phyloP scores from a whole-genome alignment of 2,329 filamentous ascomycete species.

The Fusarium irregulare region DNA sequence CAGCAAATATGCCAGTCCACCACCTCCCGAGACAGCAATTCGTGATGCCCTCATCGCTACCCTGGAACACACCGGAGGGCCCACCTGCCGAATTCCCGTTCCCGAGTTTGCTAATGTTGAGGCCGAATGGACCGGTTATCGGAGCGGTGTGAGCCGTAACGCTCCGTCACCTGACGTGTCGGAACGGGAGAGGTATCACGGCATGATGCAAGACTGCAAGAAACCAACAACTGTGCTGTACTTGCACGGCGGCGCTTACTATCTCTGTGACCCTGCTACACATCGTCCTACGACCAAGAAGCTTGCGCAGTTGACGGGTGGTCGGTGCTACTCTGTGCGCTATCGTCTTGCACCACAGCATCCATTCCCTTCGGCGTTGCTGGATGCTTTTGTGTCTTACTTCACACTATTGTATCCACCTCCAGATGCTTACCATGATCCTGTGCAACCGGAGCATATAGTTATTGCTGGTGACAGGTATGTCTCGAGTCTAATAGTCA shows the following conservation, averaged over 20 bases:
- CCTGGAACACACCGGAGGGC: constrained; percentile 54
- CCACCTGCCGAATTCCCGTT: constrained; percentile 44
- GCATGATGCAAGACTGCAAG: constrained; percentile 75
- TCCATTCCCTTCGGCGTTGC: constrained; percentile 78
- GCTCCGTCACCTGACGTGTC: constrained; percentile 65
- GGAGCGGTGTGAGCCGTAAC: constrained; percentile 63
- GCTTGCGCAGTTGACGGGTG: constrained; percentile 73
- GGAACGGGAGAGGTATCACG: constrained; percentile 72
- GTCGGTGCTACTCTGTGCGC: constrained; percentile 76
- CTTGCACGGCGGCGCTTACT: constrained; percentile 82
- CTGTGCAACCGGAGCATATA: constrained; percentile 73
- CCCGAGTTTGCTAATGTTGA: constrained; percentile 69
- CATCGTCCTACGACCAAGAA: constrained; percentile 69
- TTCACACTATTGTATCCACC: constrained; percentile 79
- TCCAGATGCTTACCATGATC: constrained; percentile 71
- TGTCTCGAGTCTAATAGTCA: constrained; percentile 5
- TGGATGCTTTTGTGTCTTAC: constrained; percentile 80
- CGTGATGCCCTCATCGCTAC: constrained; percentile 68
- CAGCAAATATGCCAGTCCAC: constrained; percentile 72
- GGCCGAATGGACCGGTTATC: constrained; percentile 81
- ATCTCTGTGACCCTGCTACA: constrained; percentile 74
- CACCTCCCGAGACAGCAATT: constrained; percentile 66
- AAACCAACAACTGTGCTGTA: constrained; percentile 74
- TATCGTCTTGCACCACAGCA: constrained; percentile 81
- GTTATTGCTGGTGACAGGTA: constrained; percentile 78